Conservation (phyloP, 345 rosid genomes). For the Populus davidiana region DNA sequence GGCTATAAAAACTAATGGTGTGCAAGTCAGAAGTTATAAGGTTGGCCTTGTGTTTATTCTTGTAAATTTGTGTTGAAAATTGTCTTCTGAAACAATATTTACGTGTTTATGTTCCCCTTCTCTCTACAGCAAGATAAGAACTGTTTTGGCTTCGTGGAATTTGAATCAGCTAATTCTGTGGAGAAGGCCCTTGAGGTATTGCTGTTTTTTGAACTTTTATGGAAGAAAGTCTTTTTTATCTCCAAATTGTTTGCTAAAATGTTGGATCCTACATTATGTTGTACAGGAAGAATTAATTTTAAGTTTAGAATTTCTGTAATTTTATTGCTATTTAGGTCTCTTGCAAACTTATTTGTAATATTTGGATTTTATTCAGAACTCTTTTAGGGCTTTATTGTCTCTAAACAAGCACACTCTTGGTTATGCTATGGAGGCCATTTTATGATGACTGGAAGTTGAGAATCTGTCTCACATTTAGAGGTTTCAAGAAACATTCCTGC, state of each 20-base stretch:
- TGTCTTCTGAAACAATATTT: background rate
- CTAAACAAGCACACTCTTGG: background rate
- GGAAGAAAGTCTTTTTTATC: background rate
- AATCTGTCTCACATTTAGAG: background rate
- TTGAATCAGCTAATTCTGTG: slow-evolving; percentile 60
- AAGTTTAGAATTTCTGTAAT: background rate
- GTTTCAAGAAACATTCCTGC: background rate
- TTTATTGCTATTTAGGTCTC: background rate
- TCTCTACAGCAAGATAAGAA: slow-evolving; percentile 39
- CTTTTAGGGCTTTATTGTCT: background rate
- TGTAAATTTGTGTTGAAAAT: background rate
- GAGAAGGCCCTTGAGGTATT: slow-evolving; percentile 60
- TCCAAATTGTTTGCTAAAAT: background rate
- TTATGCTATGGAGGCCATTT: background rate
- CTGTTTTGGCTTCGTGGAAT: slow-evolving; percentile 85
- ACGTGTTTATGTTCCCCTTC: background rate
- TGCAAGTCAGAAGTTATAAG: slow-evolving; percentile 69
- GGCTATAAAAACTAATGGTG: slow-evolving; percentile 47
- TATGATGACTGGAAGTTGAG: background rate
- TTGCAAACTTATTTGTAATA: background rate
- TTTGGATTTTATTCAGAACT: background rate
- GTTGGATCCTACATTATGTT: background rate
- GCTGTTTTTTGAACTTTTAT: background rate
- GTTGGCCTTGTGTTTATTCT: slow-evolving; percentile 21
- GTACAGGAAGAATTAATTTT: background rate